Conservation (phyloP, 1,284 basidiomycete genomes). For the Melampsora abietis-canadensis region DNA sequence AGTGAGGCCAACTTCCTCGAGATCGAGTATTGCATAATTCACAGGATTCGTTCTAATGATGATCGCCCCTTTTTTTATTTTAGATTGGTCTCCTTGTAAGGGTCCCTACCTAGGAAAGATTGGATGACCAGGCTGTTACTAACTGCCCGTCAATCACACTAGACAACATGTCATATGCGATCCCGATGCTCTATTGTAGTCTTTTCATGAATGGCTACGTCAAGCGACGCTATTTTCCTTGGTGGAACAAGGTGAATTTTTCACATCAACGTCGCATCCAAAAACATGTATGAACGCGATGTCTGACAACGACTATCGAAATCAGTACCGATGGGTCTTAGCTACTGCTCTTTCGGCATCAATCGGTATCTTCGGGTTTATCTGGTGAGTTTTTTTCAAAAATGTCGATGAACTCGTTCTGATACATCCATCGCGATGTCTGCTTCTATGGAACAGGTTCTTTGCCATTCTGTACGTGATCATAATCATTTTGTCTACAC, state of each 20-base stretch:
- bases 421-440: neutral
- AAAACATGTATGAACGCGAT: neutral
- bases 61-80: too few relatives aligned
- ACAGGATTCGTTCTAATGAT: neutral
- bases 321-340: conserved; percentile 40
- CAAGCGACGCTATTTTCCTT: conserved; percentile 20
- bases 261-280: too few relatives aligned
- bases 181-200: conserved; percentile 29
- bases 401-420: neutral
- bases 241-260: conserved; percentile 30
- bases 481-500: neutral
- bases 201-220: conserved; percentile 35
- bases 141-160: neutral
- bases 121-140: neutral
- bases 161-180: conserved; percentile 40
- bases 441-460: conserved; percentile 14
- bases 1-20: conserved; percentile 11
- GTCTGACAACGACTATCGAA: neutral
- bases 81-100: conserved; percentile 40
- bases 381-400: conserved; percentile 20
- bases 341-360: conserved; percentile 39
- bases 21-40: neutral
- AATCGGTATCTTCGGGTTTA: conserved; percentile 32
- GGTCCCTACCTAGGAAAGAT: neutral
- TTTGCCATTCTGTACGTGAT: conserved; percentile 38